Base-by-base conservation (phyloP, 2,329 filamentous ascomycete genomes). In the Ceratocystis colombiana region DNA sequence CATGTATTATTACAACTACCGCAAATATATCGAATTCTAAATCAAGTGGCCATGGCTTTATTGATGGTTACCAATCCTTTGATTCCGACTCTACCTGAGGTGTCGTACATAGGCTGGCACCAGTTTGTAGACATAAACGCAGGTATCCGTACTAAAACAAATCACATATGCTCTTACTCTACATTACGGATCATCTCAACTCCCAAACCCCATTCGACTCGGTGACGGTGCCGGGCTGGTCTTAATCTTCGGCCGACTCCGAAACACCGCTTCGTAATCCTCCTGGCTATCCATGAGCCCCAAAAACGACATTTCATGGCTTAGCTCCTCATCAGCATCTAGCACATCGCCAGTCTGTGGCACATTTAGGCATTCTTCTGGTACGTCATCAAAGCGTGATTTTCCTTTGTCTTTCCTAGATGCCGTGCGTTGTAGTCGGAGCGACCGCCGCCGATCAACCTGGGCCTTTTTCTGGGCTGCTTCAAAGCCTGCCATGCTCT, bases 181-280 rank as follows among this genome's bases (percentile, higher is more conserved):
- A 41, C 10, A 41, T 15, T 20, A 8, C 25, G 20, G 53, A 33
- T 64, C 22, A 61, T 67, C 53, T 62, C 45, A 64, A 17, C 65
- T 57, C 15, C 28, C 61, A 45, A 65, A 68, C 37, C 61, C 64
- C 64, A 62, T 64, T 15, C 66, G 64, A 28, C 62, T 75, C 1
- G 82, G 82, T 66, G 78, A 82, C 7, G 78, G 77, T 1, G 85
- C 73, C 1, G 91, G 90, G 73, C 90, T 96, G 10, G 84, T 83
- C 69, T 87, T 86, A 70, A 96, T 84, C 74, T 86, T 88, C 0
- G 92, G 92, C 70, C 92, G 77, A 69, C 89, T 92, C 76, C 87
- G 89, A 74, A 96, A 96, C 0, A 96, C 87, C 30, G 87, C 88
- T 68, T 88, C 87, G 74, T 90, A 88, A 68, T 95, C 90, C 70